Evolutionary conservation across 345 rosid genomes (phyloP).

Genomic region (Leavenworthia alabamica): DNA sequence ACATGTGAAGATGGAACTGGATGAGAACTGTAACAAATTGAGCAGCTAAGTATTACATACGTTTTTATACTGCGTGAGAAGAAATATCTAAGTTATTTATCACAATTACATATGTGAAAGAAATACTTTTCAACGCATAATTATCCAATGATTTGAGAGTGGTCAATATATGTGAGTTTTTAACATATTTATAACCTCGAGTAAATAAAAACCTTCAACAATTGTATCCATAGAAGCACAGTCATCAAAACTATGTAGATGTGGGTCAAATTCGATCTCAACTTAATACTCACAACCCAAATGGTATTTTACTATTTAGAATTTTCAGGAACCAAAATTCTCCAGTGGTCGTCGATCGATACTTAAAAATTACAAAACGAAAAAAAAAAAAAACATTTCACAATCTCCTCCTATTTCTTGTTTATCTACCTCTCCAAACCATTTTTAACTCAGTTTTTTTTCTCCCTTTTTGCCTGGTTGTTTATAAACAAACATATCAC

Average conservation of each 20-base stretch:
- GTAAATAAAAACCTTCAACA: too few relatives aligned
- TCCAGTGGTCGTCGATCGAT: slow-evolving; percentile 16
- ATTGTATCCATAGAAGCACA: too few relatives aligned
- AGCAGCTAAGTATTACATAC: neutral
- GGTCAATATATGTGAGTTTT: too few relatives aligned
- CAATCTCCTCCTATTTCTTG: neutral
- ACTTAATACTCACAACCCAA: slow-evolving; percentile 4
- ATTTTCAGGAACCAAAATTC: slow-evolving; percentile 21
- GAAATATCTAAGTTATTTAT: too few relatives aligned
- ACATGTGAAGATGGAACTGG: too few relatives aligned
- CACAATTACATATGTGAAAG: too few relatives aligned
- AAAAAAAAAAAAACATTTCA: neutral
- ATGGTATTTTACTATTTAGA: slow-evolving; percentile 18
- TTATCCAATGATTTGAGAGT: too few relatives aligned
- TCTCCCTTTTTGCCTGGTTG: neutral
- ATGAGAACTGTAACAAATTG: too few relatives aligned
- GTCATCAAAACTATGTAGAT: neutral
- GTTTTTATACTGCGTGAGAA: too few relatives aligned
- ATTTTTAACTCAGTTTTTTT: slow-evolving; percentile 1
- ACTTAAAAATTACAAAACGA: neutral
- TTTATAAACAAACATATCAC: slow-evolving; percentile 10
- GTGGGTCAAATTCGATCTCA: neutral
- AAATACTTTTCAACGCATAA: too few relatives aligned
- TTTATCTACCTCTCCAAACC: slow-evolving; percentile 6
- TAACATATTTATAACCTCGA: too few relatives aligned